phyloP scores from a whole-genome alignment of 495 filamentous ascomycete genomes.

The Cairneyella variabilis region DNA sequence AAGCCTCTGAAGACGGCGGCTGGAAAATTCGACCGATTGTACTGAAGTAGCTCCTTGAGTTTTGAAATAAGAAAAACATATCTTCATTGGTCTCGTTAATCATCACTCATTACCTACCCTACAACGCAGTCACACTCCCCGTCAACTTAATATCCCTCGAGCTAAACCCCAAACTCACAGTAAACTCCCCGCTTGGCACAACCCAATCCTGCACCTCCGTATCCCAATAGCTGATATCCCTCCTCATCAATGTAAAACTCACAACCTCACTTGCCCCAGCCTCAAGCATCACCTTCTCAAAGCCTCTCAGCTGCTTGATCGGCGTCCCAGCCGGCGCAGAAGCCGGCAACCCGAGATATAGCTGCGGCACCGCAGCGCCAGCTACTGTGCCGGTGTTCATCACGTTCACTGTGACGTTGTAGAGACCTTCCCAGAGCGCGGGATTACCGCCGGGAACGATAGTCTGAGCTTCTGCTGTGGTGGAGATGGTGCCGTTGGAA shows the following conservation, averaged over 20 bases:
- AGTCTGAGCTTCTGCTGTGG: constrained; percentile 62
- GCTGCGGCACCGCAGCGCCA: constrained; percentile 79
- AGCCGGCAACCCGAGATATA: constrained; percentile 64
- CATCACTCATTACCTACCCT: neutral
- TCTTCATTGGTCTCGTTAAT: no score
- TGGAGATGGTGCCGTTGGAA: constrained; percentile 39
- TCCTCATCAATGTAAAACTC: constrained; percentile 52
- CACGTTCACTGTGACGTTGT: constrained; percentile 71
- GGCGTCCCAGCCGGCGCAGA: constrained; percentile 41
- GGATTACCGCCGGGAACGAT: constrained; percentile 71
- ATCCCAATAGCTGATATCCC: constrained; percentile 90
- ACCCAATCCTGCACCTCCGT: constrained; percentile 76
- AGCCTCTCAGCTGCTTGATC: constrained; percentile 58
- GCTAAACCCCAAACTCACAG: constrained; percentile 53
- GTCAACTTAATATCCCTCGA: constrained; percentile 6
- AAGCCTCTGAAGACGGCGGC: no score
- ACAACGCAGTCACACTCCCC: neutral
- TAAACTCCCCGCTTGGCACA: constrained; percentile 63
- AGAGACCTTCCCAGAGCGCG: constrained; percentile 60
- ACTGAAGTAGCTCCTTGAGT: no score
- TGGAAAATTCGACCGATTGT: no score
- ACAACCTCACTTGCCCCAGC: constrained; percentile 43
- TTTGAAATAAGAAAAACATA: no score
- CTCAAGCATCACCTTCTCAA: constrained; percentile 56
- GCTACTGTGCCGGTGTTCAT: constrained; percentile 71